Conservation (phyloP, 139 green algal genomes). For the Gonium pectorale region DNA sequence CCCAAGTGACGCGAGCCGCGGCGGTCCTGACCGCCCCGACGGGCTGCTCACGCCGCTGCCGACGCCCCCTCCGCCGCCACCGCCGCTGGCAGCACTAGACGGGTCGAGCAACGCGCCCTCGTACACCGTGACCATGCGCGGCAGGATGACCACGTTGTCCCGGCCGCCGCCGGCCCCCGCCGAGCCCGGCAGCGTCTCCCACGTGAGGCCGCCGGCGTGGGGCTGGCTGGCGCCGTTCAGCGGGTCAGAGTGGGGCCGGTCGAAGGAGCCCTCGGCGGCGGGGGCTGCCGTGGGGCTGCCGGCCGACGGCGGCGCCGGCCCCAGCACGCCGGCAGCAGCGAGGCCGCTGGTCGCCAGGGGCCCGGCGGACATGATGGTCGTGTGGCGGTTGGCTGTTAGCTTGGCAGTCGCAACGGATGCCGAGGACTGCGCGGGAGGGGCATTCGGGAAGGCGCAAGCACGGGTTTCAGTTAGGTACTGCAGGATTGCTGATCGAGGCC, state of each 20-base stretch:
- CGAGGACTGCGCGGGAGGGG: background rate
- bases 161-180: too few relatives aligned
- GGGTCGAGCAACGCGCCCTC: background rate
- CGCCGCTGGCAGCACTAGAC: background rate
- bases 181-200: too few relatives aligned
- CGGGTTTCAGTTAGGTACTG: too few relatives aligned
- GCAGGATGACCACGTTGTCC: constrained; percentile 36
- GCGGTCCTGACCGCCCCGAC: too few relatives aligned
- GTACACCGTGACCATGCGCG: constrained; percentile 21
- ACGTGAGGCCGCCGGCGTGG: too few relatives aligned
- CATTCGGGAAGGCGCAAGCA: background rate
- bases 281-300: too few relatives aligned
- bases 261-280: too few relatives aligned
- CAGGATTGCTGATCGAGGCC: too few relatives aligned
- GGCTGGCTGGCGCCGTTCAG: too few relatives aligned
- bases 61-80: background rate
- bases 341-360: background rate
- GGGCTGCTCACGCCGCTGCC: too few relatives aligned
- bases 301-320: background rate
- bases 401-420: background rate
- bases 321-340: background rate
- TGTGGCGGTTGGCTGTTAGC: background rate
- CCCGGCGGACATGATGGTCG: constrained; percentile 19
- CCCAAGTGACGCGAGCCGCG: background rate
- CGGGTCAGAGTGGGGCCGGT: too few relatives aligned